Percentiles rank a stretch among this genome's conserved stretches.
Conservation (phyloP, 2,329 filamentous ascomycete genomes). For the Pseudogymnoascus sp. region DNA sequence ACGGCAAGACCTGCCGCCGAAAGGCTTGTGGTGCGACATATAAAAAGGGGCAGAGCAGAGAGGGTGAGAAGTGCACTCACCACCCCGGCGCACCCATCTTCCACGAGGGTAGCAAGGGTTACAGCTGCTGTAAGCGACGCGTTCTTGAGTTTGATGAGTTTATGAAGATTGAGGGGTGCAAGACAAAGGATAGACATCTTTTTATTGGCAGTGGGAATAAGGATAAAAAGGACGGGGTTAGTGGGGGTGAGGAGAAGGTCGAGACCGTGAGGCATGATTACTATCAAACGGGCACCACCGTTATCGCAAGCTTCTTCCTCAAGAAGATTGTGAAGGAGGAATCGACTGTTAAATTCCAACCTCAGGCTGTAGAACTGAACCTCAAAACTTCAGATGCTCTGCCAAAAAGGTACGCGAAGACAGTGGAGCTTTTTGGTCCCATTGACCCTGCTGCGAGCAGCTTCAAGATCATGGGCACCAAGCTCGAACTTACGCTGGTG, state of each 20-base stretch:
- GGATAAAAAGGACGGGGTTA: slow-evolving; percentile 30
- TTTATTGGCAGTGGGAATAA: slow-evolving; percentile 72
- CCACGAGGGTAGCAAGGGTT: slow-evolving; percentile 97
- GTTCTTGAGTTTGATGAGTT: slow-evolving; percentile 98
- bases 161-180: slow-evolving; percentile 88
- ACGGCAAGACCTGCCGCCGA: slow-evolving; percentile 69
- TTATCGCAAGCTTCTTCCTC: slow-evolving; percentile 88
- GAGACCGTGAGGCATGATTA: slow-evolving; percentile 80
- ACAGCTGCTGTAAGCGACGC: slow-evolving; percentile 89
- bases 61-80: slow-evolving; percentile 72
- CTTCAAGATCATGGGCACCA: slow-evolving; percentile 63
- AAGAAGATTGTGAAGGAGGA: slow-evolving; percentile 90
- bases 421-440: slow-evolving; percentile 65
- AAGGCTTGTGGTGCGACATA: slow-evolving; percentile 65
- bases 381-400: slow-evolving; percentile 71
- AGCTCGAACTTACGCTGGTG: slow-evolving; percentile 57
- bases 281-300: slow-evolving; percentile 79
- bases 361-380: slow-evolving; percentile 62
- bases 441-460: slow-evolving; percentile 62
- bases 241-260: slow-evolving; percentile 62
- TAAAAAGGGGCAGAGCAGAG: slow-evolving; percentile 49
- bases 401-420: slow-evolving; percentile 68
- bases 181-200: slow-evolving; percentile 70
- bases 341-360: slow-evolving; percentile 63
- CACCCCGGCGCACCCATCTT: slow-evolving; percentile 90